phyloP scores from a whole-genome alignment of 768 basidiomycete genomes.

The Tylopilus cervinicoccineus region DNA sequence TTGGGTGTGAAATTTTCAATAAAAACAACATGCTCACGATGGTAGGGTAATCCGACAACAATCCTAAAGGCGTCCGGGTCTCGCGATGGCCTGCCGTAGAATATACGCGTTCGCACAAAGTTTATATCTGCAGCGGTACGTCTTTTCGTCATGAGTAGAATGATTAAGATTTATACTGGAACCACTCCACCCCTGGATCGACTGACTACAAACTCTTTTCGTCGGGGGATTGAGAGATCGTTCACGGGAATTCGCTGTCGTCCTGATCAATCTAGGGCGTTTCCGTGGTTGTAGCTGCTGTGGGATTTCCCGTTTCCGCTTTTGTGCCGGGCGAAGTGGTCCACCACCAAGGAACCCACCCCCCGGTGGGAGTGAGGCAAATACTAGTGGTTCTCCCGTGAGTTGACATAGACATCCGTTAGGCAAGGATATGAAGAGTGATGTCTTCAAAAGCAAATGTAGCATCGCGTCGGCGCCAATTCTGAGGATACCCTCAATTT shows the following conservation, averaged over 20 bases:
- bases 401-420: constrained; percentile 86
- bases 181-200: constrained; percentile 19
- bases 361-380: constrained; percentile 29
- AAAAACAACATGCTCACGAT: constrained; percentile 44
- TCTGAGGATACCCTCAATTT: constrained; percentile 36
- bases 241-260: not conserved
- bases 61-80: constrained; percentile 48
- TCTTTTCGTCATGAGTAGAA: constrained; percentile 24
- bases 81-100: constrained; percentile 60
- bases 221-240: constrained; percentile 2
- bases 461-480: constrained; percentile 75
- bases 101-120: constrained; percentile 54
- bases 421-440: constrained; percentile 70
- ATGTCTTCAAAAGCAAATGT: constrained; percentile 72
- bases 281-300: constrained; percentile 23
- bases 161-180: not conserved
- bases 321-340: constrained; percentile 7
- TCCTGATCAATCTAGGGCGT: constrained; percentile 20
- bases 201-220: constrained; percentile 8
- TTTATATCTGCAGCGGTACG: constrained; percentile 47
- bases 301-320: constrained; percentile 19
- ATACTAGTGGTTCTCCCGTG: constrained; percentile 65
- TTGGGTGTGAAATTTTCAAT: not conserved
- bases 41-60: constrained; percentile 60
- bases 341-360: constrained; percentile 12